Percentiles rank a stretch among this genome's conserved stretches.
Conservation (phyloP, 192 early-diverging fungal species). For the Coemansia sp. region DNA sequence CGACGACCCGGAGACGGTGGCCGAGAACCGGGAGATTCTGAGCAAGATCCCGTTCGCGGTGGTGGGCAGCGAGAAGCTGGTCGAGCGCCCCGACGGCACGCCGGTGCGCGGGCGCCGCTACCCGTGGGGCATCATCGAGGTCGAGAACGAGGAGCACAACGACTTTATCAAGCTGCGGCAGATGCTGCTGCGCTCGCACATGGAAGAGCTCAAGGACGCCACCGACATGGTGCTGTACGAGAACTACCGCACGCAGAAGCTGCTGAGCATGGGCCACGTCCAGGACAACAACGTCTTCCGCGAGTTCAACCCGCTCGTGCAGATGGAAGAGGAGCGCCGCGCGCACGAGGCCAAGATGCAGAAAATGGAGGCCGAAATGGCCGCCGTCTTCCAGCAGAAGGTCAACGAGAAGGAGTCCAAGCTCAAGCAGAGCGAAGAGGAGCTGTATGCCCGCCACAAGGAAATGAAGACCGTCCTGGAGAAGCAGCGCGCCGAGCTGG, state of each 20-base stretch:
- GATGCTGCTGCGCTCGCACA: slow-evolving; percentile 87
- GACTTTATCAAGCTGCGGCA: slow-evolving; percentile 96
- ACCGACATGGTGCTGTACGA: slow-evolving; percentile 92
- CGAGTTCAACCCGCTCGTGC: slow-evolving; percentile 71
- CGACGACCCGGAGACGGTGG: slow-evolving; percentile 78
- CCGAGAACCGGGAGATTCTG: slow-evolving; percentile 82
- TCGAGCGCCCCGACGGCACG: slow-evolving; percentile 79
- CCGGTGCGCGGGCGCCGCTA: slow-evolving; percentile 85
- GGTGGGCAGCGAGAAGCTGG: slow-evolving; percentile 85
- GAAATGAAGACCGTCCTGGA: slow-evolving; percentile 98
- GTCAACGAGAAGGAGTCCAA: slow-evolving; percentile 98
- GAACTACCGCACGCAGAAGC: slow-evolving; percentile 91
- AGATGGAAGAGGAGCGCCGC: slow-evolving; percentile 89
- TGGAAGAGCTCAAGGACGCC: slow-evolving; percentile 96
- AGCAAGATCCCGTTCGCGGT: slow-evolving; percentile 95
- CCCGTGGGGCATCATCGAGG: slow-evolving; percentile 95
- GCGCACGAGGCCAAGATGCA: slow-evolving; percentile 93
- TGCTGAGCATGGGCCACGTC: slow-evolving; percentile 78
- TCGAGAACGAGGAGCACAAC: slow-evolving; percentile 94
- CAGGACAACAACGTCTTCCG: slow-evolving; percentile 79
- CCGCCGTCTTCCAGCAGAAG: slow-evolving; percentile 97
- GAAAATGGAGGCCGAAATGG: slow-evolving; percentile 99
- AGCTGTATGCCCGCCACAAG: slow-evolving; percentile 92
- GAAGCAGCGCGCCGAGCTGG: slow-evolving; percentile 87
- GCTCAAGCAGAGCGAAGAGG: slow-evolving; percentile 96